A percentile compares a stretch with the other conserved stretches of the same genome.
Conservation (phyloP, 2,329 filamentous ascomycete genomes). For the Colletotrichum tropicale region DNA sequence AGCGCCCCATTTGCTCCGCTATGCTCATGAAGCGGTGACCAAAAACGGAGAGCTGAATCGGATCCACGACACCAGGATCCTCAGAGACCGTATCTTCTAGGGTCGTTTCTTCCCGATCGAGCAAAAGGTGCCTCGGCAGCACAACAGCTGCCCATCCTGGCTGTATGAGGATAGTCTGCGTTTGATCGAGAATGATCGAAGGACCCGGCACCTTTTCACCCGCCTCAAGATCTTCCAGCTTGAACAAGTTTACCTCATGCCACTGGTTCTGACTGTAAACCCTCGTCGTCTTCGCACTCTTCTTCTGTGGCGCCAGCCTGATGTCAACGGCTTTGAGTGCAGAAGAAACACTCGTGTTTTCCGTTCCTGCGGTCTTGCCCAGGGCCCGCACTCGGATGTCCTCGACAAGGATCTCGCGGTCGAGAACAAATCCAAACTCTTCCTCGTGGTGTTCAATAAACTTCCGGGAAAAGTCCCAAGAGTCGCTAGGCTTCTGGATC, state of each 20-base stretch:
- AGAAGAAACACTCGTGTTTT: not conserved
- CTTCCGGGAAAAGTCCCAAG: slow-evolving; percentile 26
- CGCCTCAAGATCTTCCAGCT: not conserved
- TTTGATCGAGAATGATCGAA: not conserved
- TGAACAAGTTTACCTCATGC: not conserved
- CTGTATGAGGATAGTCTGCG: not conserved
- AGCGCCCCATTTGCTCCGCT: slow-evolving; percentile 63
- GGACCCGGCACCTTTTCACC: not conserved
- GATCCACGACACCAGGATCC: slow-evolving; percentile 37
- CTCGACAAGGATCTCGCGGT: slow-evolving; percentile 13
- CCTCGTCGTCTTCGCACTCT: not conserved
- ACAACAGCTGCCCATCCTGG: not conserved
- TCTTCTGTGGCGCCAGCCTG: fast-evolving
- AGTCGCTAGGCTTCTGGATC: slow-evolving; percentile 2
- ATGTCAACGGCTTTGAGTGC: not conserved
- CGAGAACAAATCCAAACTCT: slow-evolving; percentile 19
- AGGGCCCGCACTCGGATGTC: slow-evolving; percentile 18
- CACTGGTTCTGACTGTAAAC: not conserved
- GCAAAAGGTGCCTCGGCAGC: not conserved
- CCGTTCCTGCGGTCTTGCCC: not conserved
- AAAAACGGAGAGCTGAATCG: slow-evolving; percentile 59
- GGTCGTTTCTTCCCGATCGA: not conserved
- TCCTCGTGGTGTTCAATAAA: slow-evolving; percentile 11
- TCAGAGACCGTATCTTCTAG: fast-evolving
- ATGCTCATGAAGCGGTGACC: slow-evolving; percentile 64